Evolutionary conservation across 2,329 filamentous ascomycete genomes (phyloP).

Genomic region (Cladosporium sp.): DNA sequence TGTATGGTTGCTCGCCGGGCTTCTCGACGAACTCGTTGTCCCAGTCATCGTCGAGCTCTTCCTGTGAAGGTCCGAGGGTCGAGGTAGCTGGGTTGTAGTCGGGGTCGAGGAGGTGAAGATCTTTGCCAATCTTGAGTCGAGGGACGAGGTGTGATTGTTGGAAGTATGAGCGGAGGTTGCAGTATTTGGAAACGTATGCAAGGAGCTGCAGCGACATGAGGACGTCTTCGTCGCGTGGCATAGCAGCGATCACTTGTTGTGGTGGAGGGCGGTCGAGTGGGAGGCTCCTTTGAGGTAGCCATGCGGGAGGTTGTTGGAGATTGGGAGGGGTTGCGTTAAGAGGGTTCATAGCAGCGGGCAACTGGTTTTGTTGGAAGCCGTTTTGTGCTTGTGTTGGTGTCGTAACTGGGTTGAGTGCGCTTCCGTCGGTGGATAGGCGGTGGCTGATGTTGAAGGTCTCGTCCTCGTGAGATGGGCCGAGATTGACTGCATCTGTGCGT

Average conservation of each 20-base stretch:
- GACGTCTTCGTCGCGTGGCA: constrained; percentile 96
- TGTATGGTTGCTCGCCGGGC: constrained; percentile 41
- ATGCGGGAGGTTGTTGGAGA: constrained; percentile 54
- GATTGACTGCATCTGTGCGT: constrained; percentile 51
- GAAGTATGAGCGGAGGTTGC: constrained; percentile 91
- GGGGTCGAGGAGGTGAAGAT: constrained; percentile 74
- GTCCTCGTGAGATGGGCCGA: constrained; percentile 64
- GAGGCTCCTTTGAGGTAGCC: constrained; percentile 18
- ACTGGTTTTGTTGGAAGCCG: constrained; percentile 25
- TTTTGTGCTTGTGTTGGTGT: constrained; percentile 54
- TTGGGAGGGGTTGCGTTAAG: constrained; percentile 71
- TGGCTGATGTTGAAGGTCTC: constrained; percentile 95
- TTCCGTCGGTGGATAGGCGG: constrained; percentile 76
- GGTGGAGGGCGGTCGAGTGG: constrained; percentile 25
- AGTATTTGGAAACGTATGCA: constrained; percentile 98
- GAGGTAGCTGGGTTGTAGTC: constrained; percentile 46
- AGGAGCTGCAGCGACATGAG: constrained; percentile 95
- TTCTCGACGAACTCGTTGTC: constrained; percentile 71
- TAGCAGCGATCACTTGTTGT: constrained; percentile 75
- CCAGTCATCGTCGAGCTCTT: constrained; percentile 70
- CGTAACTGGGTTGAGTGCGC: constrained; percentile 67
- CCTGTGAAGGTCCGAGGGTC: constrained; percentile 34
- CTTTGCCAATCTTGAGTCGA: constrained; percentile 80
- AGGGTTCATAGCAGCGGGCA: constrained; percentile 56
- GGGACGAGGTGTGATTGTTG: constrained; percentile 92